Conservation (phyloP, 768 basidiomycete genomes). For the Mycena indigotica region DNA sequence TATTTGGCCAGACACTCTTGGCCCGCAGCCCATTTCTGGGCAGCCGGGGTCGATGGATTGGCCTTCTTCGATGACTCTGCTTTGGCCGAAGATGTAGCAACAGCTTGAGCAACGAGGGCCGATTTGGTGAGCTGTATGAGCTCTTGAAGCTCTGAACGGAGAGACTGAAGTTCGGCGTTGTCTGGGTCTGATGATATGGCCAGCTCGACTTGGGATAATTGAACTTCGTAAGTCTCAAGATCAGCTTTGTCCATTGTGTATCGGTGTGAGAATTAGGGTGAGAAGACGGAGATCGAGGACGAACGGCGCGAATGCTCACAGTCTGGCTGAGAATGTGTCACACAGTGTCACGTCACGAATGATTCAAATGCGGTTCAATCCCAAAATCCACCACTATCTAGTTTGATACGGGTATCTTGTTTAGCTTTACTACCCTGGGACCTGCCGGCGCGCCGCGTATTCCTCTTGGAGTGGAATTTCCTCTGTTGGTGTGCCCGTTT, state of each 20-base stretch:
- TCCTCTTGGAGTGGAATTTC: constrained; percentile 79
- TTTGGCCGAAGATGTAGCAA: constrained; percentile 63
- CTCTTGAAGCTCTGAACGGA: constrained; percentile 77
- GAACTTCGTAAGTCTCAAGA: constrained; percentile 87
- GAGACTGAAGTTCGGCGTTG: constrained; percentile 70
- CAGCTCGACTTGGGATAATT: constrained; percentile 84
- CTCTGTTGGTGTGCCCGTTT: constrained; percentile 62
- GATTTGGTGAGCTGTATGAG: constrained; percentile 81
- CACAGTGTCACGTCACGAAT: too few relatives aligned
- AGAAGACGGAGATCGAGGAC: constrained; percentile 6
- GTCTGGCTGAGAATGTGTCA: too few relatives aligned
- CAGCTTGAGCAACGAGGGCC: constrained; percentile 63
- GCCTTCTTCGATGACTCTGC: constrained; percentile 60
- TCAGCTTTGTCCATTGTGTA: constrained; percentile 71
- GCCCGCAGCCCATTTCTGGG: constrained; percentile 76
- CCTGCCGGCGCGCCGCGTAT: constrained; percentile 61
- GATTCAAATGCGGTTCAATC: too few relatives aligned
- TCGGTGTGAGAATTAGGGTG: constrained; percentile 2
- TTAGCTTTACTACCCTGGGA: constrained; percentile 86
- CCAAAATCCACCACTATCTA: constrained; percentile 64
- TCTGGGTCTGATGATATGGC: constrained; percentile 75
- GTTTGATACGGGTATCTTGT: constrained; percentile 66
- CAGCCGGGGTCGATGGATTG: constrained; percentile 48
- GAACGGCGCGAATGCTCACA: too few relatives aligned
- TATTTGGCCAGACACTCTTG: constrained; percentile 88